These are phyloP conservation scores for Beauveria varroae DNA, from an alignment of 2,329 filamentous ascomycete species.

Conservation along the genomic window DNA sequence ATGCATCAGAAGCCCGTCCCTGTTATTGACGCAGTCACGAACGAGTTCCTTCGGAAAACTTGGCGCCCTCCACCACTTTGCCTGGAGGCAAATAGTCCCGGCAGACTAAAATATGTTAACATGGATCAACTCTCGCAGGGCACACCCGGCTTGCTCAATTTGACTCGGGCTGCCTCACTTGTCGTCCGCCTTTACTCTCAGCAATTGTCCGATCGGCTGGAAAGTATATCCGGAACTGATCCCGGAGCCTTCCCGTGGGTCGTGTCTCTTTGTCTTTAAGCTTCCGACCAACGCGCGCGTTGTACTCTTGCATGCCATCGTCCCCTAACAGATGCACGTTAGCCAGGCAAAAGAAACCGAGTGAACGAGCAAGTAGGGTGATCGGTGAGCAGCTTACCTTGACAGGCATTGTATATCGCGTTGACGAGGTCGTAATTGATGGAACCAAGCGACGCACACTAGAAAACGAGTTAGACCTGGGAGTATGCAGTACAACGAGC, in stretches of 20 bases:
- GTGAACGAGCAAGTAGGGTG: background rate
- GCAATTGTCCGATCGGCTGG: slow-evolving; percentile 65
- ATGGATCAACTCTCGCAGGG: background rate
- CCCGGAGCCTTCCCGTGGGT: slow-evolving; percentile 23
- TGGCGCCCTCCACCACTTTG: slow-evolving; percentile 60
- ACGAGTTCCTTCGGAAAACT: slow-evolving; percentile 67
- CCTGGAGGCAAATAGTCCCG: slow-evolving; percentile 75
- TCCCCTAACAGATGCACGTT: slow-evolving; percentile 20
- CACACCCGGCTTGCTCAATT: background rate
- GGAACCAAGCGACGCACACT: slow-evolving; percentile 76
- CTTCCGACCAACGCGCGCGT: slow-evolving; percentile 27
- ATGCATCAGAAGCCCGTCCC: slow-evolving; percentile 73
- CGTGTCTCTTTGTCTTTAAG: slow-evolving; percentile 17
- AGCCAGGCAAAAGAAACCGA: slow-evolving; percentile 4
- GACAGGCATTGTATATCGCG: slow-evolving; percentile 46
- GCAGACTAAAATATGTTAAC: slow-evolving; percentile 50
- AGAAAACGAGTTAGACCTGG: background rate
- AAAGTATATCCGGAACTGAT: slow-evolving; percentile 69
- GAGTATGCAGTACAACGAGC: background rate
- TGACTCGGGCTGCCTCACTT: slow-evolving; percentile 34
- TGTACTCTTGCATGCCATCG: slow-evolving; percentile 38
- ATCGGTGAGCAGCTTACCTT: slow-evolving; percentile 33
- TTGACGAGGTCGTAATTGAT: slow-evolving; percentile 61
- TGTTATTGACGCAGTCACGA: slow-evolving; percentile 65
- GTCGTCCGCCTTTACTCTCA: slow-evolving; percentile 54